Base-by-base conservation (phyloP, 164 flowering plant genomes). In the Piper longum region DNA sequence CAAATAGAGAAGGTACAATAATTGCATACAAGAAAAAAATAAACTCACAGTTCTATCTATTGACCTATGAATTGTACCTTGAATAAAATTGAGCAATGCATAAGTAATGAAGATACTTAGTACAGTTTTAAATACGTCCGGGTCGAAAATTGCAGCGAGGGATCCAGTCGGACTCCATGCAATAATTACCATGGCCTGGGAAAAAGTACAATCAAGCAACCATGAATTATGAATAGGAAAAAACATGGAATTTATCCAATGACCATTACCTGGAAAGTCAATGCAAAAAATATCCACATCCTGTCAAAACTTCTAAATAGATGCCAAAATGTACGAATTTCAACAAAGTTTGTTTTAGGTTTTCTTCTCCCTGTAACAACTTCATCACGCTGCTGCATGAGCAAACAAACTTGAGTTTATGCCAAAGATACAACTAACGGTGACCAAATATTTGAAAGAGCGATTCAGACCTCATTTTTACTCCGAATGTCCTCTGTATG, bases 311-410 rank as follows among this genome's bases (percentile, higher is more conserved):
- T 93, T 76, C 97, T 82, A 62, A 74, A 93, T 57, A 93, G 91
- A 65, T 93, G 95, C 92, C 81, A 88, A 81, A 88, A 93, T 16
- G 99, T 90, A 41, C 97, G 95, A 43, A 85, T 78, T 84, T 93
- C 99, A 62, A 90, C 99, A 81, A 93, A 93, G 74, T 88, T 93
- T 63, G 97, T 85, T 78, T 93, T 93, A 16, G 97, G 91, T 66
- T 82, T 90, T 71, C 80, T 85, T 78, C 79, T 82, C 56, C 91
- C 97, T 59, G 72, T 41, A 58, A 67, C 52, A 36, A 69, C 78
- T 71, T 80, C 81, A 58, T 78, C 73, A 36, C 62, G 65, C 44
- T 67, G 72, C 85, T 82, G 82, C 58, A 19, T 26, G 41, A 57
- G 60, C 39, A 54, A 18, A 59, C 36, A 19, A 40, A 19, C 36